A percentile compares a stretch with the other conserved stretches of the same genome.
phyloP scores from a whole-genome alignment of 495 filamentous ascomycete species.

The Aspergillus funiculosus region DNA sequence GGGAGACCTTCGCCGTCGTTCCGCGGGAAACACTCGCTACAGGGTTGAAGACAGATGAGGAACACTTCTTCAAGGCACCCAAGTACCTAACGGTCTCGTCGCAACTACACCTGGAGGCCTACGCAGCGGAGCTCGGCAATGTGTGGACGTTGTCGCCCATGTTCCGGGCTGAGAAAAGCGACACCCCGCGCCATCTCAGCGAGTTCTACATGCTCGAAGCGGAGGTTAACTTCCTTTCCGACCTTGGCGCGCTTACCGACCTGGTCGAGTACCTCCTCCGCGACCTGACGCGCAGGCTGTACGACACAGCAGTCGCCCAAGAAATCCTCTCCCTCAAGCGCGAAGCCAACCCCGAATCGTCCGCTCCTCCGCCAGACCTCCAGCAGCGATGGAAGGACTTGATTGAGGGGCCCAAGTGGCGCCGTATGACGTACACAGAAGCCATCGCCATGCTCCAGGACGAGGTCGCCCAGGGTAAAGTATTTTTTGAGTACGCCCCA shows the following conservation, averaged over 20 bases:
- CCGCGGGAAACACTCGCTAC: constrained; percentile 32
- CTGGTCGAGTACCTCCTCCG: constrained; percentile 73
- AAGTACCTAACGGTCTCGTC: constrained; percentile 96
- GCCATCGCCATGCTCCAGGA: constrained; percentile 63
- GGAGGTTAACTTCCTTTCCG: constrained; percentile 72
- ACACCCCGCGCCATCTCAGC: constrained; percentile 88
- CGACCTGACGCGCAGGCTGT: constrained; percentile 51
- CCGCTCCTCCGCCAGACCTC: constrained; percentile 39
- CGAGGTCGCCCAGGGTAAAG: constrained; percentile 46
- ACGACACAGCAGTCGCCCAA: constrained; percentile 50
- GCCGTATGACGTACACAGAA: constrained; percentile 76
- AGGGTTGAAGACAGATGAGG: constrained; percentile 23
- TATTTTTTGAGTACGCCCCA: constrained; percentile 59
- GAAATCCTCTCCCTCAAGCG: constrained; percentile 54
- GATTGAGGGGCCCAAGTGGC: constrained; percentile 56
- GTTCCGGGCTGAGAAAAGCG: constrained; percentile 90
- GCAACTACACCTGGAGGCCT: constrained; percentile 90
- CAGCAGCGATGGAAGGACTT: constrained; percentile 66
- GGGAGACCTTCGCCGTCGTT: constrained; percentile 82
- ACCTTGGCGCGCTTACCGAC: constrained; percentile 64
- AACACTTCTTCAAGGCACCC: constrained; percentile 72
- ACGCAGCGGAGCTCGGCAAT: constrained; percentile 78
- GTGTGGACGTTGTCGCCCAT: constrained; percentile 94
- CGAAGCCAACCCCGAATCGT: constrained; percentile 26
- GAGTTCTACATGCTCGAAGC: constrained; percentile 99